These are phyloP conservation scores for Didymellaceae sp. DNA, from an alignment of 2,329 filamentous ascomycete species.

Conservation along the genomic window DNA sequence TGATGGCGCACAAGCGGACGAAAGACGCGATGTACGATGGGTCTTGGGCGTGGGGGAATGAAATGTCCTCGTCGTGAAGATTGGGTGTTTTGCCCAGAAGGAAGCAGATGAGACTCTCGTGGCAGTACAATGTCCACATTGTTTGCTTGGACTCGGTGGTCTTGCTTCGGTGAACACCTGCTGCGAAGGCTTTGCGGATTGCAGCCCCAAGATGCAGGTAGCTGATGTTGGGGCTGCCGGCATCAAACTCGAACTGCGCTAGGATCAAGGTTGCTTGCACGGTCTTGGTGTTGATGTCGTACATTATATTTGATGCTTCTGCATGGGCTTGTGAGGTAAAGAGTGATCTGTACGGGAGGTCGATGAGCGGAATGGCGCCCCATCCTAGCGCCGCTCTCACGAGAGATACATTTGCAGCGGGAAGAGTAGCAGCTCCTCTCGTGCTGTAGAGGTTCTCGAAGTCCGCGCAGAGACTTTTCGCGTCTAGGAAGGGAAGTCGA, in stretches of 20 bases:
- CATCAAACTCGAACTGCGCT: conserved; percentile 14
- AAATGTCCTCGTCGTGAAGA: conserved; percentile 1
- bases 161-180: conserved; percentile 8
- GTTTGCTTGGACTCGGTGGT: background rate
- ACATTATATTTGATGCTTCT: conserved; percentile 6
- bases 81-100: conserved; percentile 4
- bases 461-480: background rate
- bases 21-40: background rate
- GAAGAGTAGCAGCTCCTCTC: background rate
- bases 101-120: conserved; percentile 10
- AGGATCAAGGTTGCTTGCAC: conserved; percentile 10
- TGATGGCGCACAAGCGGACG: conserved; percentile 10
- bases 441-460: conserved; percentile 6
- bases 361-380: conserved; percentile 4
- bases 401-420: background rate
- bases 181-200: conserved; percentile 16
- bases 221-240: conserved; percentile 15
- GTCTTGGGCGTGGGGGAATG: background rate
- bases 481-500: conserved; percentile 10
- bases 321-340: conserved; percentile 10
- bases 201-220: conserved; percentile 17
- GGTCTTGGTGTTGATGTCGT: conserved; percentile 10
- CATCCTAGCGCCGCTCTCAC: conserved; percentile 3
- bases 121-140: conserved; percentile 13
- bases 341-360: conserved; percentile 1